Evolutionary conservation across 805 yeast species (phyloP), one percentile per base, ranked within the genome.

Genomic region (Ogataea salicorniae): DNA sequence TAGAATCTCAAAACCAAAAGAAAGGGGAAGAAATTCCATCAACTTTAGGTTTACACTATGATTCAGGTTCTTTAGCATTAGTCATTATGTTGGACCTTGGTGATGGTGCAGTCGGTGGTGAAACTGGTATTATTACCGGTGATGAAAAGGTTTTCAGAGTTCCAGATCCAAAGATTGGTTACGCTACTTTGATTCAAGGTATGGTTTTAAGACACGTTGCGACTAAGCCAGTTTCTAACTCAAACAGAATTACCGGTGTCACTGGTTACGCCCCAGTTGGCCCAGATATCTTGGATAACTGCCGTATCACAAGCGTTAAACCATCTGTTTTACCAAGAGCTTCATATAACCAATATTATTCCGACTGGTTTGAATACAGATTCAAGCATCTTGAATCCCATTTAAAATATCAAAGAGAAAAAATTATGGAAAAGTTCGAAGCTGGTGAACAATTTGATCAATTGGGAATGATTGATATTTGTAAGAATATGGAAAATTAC

Each of bases 31-130:
- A 69, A 34, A 68, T 72, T 36, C 74, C 76, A 9, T 73, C 75
- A 17, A 67, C 74, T 37, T 71, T 73, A 46, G 74, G 74, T 35
- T 71, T 77, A 71, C 79, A 75, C 58, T 55, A 66, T 47, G 79
- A 75, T 56, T 67, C 75, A 26, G 70, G 70, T 39, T 71, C 78
- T 0, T 69, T 74, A 55, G 78, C 75, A 6, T 68, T 77, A 52
- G 79, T 74, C 11, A 67, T 75, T 43, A 74, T 75, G 79, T 56
- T 73, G 34, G 73, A 74, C 31, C 72, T 72, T 42, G 73, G 76
- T 17, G 61, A 69, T 9, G 64, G 65, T 11, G 75, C 75, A 68
- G 67, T 74, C 52, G 79, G 79, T n/a, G 79, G 79, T 7, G 77
- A 74, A 49, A 75, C 79, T 0, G 69, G 70, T n/a, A 62, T 75